phyloP scores from a whole-genome alignment of 148 eudicot genomes.

The Simmondsia chinensis region DNA sequence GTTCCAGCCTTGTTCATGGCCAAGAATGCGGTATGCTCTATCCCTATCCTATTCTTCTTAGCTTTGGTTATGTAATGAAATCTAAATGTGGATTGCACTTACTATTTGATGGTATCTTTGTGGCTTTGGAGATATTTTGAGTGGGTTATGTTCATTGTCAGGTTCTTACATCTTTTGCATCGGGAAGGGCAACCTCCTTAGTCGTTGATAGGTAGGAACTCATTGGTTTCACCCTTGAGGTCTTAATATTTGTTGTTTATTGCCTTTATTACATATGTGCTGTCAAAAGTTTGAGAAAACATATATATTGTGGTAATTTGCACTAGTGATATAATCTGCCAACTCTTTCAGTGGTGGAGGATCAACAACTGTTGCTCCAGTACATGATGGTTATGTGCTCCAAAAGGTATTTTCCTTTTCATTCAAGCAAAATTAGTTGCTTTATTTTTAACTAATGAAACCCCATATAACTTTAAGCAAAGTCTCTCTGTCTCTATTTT shows the following conservation, averaged over 20 bases:
- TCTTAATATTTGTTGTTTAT: not conserved
- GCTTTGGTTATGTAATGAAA: not conserved
- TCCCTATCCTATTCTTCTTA: slow-evolving; percentile 5
- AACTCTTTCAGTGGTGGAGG: slow-evolving; percentile 82
- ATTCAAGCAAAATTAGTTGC: not conserved
- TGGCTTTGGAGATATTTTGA: slow-evolving; percentile 6
- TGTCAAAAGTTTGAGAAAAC: not conserved
- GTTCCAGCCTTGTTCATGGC: slow-evolving; percentile 97
- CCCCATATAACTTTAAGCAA: too few relatives aligned
- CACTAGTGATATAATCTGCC: slow-evolving; percentile 6
- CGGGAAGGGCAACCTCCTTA: slow-evolving; percentile 89
- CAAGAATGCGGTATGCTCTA: slow-evolving; percentile 79
- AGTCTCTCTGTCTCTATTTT: too few relatives aligned
- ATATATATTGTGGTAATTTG: slow-evolving; percentile 2
- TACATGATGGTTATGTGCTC: slow-evolving; percentile 97
- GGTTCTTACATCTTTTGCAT: slow-evolving; percentile 98
- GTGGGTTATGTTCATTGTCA: slow-evolving; percentile 17
- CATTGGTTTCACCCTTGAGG: slow-evolving; percentile 1
- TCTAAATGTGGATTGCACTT: not conserved
- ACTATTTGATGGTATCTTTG: slow-evolving; percentile 1
- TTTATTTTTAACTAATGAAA: not conserved
- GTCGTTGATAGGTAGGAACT: slow-evolving; percentile 77
- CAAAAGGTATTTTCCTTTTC: slow-evolving; percentile 58
- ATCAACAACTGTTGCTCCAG: slow-evolving; percentile 94
- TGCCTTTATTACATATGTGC: not conserved